These are phyloP conservation scores for Linnemannia exigua DNA, from an alignment of 192 early-diverging fungal genomes.

Conservation along the genomic window DNA sequence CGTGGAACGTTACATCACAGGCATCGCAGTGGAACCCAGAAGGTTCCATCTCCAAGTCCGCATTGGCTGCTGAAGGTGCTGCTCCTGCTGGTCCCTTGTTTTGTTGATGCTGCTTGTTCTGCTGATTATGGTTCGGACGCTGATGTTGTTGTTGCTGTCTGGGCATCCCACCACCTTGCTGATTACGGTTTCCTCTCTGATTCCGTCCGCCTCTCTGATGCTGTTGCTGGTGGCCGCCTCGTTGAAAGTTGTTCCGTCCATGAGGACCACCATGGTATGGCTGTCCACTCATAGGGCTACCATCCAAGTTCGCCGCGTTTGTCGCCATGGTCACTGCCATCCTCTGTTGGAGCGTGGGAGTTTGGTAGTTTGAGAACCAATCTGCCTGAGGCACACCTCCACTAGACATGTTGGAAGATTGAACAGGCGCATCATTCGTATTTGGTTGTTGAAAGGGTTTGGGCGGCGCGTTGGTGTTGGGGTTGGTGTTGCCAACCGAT, in stretches of 20 bases:
- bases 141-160: neutral
- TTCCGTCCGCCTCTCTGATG: constrained; percentile 4
- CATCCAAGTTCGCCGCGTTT: neutral
- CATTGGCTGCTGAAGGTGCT: neutral
- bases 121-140: constrained; percentile 1
- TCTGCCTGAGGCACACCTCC: neutral
- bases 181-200: constrained; percentile 1
- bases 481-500: neutral
- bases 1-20: constrained; percentile 51
- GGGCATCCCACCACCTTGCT: neutral
- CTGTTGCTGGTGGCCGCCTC: neutral
- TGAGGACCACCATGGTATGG: neutral
- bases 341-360: constrained; percentile 21
- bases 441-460: neutral
- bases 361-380: constrained; percentile 42
- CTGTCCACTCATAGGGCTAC: neutral
- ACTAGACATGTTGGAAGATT: neutral
- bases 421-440: neutral
- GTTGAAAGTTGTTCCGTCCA: neutral
- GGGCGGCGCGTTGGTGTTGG: neutral
- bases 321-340: constrained; percentile 34
- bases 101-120: constrained; percentile 13
- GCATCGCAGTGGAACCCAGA: constrained; percentile 49
- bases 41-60: neutral
- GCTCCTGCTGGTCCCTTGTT: neutral